These are phyloP conservation scores for Logfia minima DNA, from an alignment of 129 eudicot genomes.

Conservation along the genomic window DNA sequence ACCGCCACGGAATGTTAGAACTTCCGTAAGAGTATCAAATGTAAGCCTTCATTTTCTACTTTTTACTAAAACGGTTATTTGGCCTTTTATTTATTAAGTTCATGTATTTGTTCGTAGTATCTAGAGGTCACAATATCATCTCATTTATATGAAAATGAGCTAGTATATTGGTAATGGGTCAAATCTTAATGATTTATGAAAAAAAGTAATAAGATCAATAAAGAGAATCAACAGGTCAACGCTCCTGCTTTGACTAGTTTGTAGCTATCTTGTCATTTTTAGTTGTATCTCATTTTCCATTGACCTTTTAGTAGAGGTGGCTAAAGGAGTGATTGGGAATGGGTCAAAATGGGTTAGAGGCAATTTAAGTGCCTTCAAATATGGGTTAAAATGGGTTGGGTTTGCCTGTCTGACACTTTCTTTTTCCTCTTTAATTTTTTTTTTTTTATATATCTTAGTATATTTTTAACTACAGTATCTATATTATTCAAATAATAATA, in stretches of 20 bases:
- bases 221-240: background rate
- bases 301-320: background rate
- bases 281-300: background rate
- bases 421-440: background rate
- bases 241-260: background rate
- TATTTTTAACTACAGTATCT: too few relatives aligned
- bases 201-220: too few relatives aligned
- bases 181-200: background rate
- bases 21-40: slow-evolving; percentile 77
- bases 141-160: background rate
- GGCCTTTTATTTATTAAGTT: background rate
- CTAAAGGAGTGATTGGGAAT: background rate
- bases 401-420: background rate
- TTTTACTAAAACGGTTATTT: background rate
- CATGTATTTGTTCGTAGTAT: background rate
- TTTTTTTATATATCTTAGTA: too few relatives aligned
- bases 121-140: background rate
- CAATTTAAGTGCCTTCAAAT: background rate
- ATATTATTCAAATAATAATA: too few relatives aligned
- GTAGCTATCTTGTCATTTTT: background rate
- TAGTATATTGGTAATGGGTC: background rate
- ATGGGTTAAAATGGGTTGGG: background rate
- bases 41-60: slow-evolving; percentile 36
- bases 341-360: background rate
- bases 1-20: slow-evolving; percentile 49